Evolutionary conservation across 768 basidiomycete genomes (phyloP), one percentile per base, ranked within the genome.

Genomic region (Pulveroboletus ravenelii): DNA sequence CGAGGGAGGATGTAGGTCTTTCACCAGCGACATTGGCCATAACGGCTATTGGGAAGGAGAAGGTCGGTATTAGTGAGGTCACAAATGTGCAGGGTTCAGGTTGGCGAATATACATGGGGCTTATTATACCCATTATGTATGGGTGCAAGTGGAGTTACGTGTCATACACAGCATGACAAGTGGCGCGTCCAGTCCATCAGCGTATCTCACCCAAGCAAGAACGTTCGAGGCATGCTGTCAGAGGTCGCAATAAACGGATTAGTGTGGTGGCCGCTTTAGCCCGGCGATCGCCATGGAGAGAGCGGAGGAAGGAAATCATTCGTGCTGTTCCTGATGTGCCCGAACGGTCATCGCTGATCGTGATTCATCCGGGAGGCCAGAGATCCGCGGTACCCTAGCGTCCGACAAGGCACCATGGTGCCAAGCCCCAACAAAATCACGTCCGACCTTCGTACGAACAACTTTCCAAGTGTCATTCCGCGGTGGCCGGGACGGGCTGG

Each of bases 1-100:
- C 64, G 40, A 68, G 66, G 34, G 62, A 51, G 5, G 51, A 34
- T 1, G 25, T 18, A 0, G 47, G 43, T 6, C 50, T 39, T 39
- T 42, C 47, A 5, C 39, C 39, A 27, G 49, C 29, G 20, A 35
- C 17, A 12, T 31, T 31, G 30, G 25, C 18, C 65, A 67, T 65
- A 50, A 13, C 12, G 4, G 27, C n/a, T 27, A 9, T 8, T 17
- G 18, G 37, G 32, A 38, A 38, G 25, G 23, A 29, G 45, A 13
- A n/a, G 30, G 44, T 14, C 12, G 32, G 29, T 46, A 18, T 34
- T 27, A 14, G 14, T 38, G 18, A 30, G 29, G 20, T 23, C 37
- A 27, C 23, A 13, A 29, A 31, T 18, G 32, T 27, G 25, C 25
- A 27, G 32, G 35, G 8, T 6, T 17, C n/a, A 9, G 17, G 35